A percentile compares a stretch with the other conserved stretches of the same genome.
phyloP scores from a whole-genome alignment of 1,284 basidiomycete genomes.

The Lignosus rhinocerotis region DNA sequence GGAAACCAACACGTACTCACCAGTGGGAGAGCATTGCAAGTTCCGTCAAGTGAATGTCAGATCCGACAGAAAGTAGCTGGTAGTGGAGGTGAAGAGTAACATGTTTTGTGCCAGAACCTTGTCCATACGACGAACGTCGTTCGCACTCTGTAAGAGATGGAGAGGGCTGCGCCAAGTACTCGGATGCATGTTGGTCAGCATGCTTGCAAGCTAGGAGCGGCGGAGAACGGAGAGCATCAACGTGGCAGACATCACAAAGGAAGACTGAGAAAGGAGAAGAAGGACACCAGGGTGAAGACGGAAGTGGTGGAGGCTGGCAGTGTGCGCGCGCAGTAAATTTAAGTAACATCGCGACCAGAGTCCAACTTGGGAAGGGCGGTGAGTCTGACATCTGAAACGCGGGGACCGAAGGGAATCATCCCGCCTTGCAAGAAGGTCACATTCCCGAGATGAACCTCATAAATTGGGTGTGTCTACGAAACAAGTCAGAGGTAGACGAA shows the following conservation, averaged over 20 bases:
- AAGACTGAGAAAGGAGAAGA: background rate
- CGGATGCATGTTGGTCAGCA: constrained; percentile 3
- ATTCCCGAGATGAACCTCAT: background rate
- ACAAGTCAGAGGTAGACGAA: constrained; percentile 17
- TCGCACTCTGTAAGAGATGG: background rate
- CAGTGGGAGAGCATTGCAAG: background rate
- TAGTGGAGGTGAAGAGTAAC: background rate
- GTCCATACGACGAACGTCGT: background rate
- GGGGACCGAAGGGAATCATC: constrained; percentile 2
- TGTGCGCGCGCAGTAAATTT: background rate
- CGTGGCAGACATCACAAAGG: background rate
- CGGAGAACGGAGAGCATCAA: constrained; percentile 17
- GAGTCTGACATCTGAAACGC: constrained; percentile 20
- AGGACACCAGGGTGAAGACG: background rate
- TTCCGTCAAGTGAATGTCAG: background rate
- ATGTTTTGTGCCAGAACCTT: background rate
- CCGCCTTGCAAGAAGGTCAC: background rate
- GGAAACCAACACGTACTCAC: background rate
- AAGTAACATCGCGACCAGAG: constrained; percentile 3
- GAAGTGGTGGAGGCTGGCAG: background rate
- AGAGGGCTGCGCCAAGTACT: background rate
- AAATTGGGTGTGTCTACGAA: constrained; percentile 13
- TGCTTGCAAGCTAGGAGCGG: constrained; percentile 4
- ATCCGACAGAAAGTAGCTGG: background rate
- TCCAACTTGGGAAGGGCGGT: background rate